Base-by-base conservation (phyloP, 2,329 filamentous ascomycete species). In the Cephalotrichum gorgonifer region DNA sequence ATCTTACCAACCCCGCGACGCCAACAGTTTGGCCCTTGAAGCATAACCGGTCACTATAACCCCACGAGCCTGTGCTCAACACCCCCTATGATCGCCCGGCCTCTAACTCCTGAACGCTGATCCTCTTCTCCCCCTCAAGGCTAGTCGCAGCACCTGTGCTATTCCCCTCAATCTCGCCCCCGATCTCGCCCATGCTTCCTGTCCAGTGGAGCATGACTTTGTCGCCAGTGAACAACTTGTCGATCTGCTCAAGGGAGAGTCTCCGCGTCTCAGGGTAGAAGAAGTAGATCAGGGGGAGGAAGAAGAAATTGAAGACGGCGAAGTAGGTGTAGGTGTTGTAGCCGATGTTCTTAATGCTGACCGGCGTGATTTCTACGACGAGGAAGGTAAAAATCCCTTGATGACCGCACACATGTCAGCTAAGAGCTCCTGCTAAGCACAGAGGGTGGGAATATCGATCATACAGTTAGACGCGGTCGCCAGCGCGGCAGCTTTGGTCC, bases 281-380 rank as follows among this genome's bases (percentile, higher is more conserved):
- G 54, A 71, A 69, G 55, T 67, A 75, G 11, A 74, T 68, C 49
- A 70, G 62, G 1, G 68, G 69, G n/a, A 73, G 62, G 50, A 65
- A 66, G 39, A 51, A 50, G 35, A 61, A 57, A 53, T 69, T 67
- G 56, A 67, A 63, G 51, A 64, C 55, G 41, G 59, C 57, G 50
- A 67, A 69, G 46, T 67, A 62, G 43, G 66, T 52, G 50, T 66
- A 69, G 9, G 64, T 66, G 47, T 57, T 56, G 58, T 60, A 66
- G 11, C 65, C 63, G 38, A 69, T 64, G 48, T 55, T 64, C 1
- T 53, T 52, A 50, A 69, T 57, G 0, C 70, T 77, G 48, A 72
- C 72, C 0, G 78, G 78, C 2, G 70, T 74, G 3, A 80, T 71
- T 55, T 83, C 78, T 6, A 71, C 71, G 67, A 76, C 81, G 25